phyloP scores from a whole-genome alignment of 2,329 filamentous ascomycete species.

The Colletotrichum lentis region DNA sequence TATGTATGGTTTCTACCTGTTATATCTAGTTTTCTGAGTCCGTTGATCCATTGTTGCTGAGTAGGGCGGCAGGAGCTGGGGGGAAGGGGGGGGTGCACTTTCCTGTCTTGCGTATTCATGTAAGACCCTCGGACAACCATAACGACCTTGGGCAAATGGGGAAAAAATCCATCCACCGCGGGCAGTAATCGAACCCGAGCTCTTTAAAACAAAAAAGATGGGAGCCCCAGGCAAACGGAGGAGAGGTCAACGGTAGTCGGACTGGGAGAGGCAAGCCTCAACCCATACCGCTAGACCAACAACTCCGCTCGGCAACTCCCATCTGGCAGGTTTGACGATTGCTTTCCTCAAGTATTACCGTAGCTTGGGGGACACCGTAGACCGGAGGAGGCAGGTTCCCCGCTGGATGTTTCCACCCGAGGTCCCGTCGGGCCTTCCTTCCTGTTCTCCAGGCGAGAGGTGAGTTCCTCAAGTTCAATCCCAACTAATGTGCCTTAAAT shows the following conservation, averaged over 20 bases:
- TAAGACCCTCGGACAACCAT: too few relatives aligned
- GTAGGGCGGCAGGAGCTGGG: too few relatives aligned
- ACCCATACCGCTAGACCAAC: neutral
- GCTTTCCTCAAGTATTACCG: neutral
- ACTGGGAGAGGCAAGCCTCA: neutral
- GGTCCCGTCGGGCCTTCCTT: neutral
- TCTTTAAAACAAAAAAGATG: neutral
- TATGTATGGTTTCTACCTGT: too few relatives aligned
- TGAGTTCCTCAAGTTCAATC: neutral
- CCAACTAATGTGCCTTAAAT: too few relatives aligned
- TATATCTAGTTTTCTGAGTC: too few relatives aligned
- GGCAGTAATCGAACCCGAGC: neutral
- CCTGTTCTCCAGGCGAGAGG: neutral
- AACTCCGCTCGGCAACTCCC: neutral
- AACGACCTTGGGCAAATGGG: neutral
- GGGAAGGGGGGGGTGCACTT: too few relatives aligned
- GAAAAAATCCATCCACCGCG: neutral
- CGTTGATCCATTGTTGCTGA: too few relatives aligned
- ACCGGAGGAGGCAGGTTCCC: too few relatives aligned
- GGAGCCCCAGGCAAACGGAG: neutral
- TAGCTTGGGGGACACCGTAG: neutral
- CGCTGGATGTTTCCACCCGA: neutral
- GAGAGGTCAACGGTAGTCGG: neutral
- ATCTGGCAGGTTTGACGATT: neutral
- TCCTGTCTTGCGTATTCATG: neutral